Evolutionary conservation across 192 early-diverging fungal genomes (phyloP), one percentile per base, ranked within the genome.

Genomic region (Gigaspora rosea): DNA sequence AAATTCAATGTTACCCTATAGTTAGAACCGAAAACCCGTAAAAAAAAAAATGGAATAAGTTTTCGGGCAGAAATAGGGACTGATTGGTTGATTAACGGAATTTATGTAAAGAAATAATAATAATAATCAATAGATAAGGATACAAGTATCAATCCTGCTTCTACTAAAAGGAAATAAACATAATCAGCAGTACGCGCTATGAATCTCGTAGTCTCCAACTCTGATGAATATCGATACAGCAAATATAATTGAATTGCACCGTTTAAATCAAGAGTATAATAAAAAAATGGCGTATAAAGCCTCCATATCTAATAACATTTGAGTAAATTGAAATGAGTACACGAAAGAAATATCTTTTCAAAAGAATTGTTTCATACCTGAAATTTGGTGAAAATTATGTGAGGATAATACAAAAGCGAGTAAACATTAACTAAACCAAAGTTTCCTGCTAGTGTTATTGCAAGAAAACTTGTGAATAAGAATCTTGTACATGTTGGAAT

Each of bases 151-250:
- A 56, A 72, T n/a, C 35, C 52, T 9, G 50, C 35, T 35, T 32
- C 48, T 65, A 95, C 90, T 32, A 91, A 32, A 22, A 94, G 51
- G 50, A 94, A 95, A 80, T 88, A 95, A 13, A 90, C 86, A 78
- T 92, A 95, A 81, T 97, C 96, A 4, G 92, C 94, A 32, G 89
- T 86, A 22, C 91, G 81, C 8, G 90, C 87, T 8, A 72, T 82
- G 80, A 89, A 96, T 47, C 88, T 83, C 18, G 85, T 79, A 9
- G 73, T 82, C 81, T 97, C 96, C 32, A 97, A 83, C 10, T 91
- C 86, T 1, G 75, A 71, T 20, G 93, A 93, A 82, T 92, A 86
- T 68, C 83, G 86, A 83, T 90, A 93, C 33, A 95, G 66, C 77
- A 94, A 93, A 78, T 93, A 91, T 47, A 95, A 78, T 70, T 88